Evolutionary conservation across 1,139 yeast genomes (phyloP).

Genomic region (Yamadazyma membranifaciens): DNA sequence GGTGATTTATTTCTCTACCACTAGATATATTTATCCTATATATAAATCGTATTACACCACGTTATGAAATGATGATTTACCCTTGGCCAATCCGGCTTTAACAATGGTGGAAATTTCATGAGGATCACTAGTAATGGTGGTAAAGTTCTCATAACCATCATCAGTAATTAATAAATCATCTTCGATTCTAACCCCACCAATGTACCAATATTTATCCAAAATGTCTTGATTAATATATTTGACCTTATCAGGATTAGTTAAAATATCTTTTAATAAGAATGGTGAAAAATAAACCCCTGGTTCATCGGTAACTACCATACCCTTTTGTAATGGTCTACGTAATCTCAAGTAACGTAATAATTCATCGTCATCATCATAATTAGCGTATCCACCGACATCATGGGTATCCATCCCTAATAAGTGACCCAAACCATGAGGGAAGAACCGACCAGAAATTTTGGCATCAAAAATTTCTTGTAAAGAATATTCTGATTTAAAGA

Average conservation of each 20-base stretch:
- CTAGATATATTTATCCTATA: background rate
- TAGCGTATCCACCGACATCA: constrained; percentile 87
- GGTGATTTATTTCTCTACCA: background rate
- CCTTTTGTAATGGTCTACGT: constrained; percentile 66
- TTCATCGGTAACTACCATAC: constrained; percentile 92
- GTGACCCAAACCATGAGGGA: constrained; percentile 96
- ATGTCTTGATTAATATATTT: constrained; percentile 65
- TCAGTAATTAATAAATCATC: constrained; percentile 83
- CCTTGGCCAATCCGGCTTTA: constrained; percentile 64
- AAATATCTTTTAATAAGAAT: constrained; percentile 65
- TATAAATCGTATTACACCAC: constrained; percentile 31
- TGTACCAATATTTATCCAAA: constrained; percentile 73
- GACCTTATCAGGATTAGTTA: constrained; percentile 54
- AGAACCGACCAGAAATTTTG: constrained; percentile 72
- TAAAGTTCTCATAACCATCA: constrained; percentile 75
- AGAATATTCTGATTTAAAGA: constrained; percentile 61
- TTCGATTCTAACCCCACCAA: constrained; percentile 96
- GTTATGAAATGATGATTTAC: constrained; percentile 63
- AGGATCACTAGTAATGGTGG: constrained; percentile 82
- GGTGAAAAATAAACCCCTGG: constrained; percentile 94
- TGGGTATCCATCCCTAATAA: constrained; percentile 93
- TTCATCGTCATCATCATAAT: constrained; percentile 80
- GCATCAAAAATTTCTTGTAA: constrained; percentile 68
- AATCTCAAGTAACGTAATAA: constrained; percentile 74
- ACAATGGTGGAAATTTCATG: constrained; percentile 77